Evolutionary conservation across 805 yeast genomes (phyloP), one percentile per base, ranked within the genome.

Genomic region (Candida schatavii): DNA sequence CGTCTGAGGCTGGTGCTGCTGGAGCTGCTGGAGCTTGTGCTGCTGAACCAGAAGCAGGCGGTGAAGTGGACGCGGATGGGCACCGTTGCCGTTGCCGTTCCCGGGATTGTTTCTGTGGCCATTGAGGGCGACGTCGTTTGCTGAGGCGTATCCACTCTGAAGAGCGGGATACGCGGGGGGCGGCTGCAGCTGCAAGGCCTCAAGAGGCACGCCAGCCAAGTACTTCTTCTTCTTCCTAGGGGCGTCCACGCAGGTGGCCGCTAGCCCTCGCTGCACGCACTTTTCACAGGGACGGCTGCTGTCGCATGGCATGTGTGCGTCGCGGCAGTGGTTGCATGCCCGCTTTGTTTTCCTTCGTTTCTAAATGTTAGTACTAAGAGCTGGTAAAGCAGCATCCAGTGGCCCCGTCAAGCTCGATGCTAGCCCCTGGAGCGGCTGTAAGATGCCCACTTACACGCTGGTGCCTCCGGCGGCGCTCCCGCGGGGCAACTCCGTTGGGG

Each of bases 291-390:
- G 96, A 29, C 96, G 77, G 57, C 67, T 75, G 43, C 81, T 78
- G 52, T 90, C 97, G 61, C 99, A 91, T 0, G 97, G 87, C 72
- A 90, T 79, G 60, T 91, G 99, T 2, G 95, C 86, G 52, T 81
- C 78, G 46, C 90, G 89, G 57, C 99, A 91, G 63, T 90, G 93
- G 31, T 79, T 78, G 52, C 99, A 91, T 4, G 99, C 98, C 43
- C 95, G 72, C 5, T 82, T 72, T 0, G 93, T 90, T 57, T 90
- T 90, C 54, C 76, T 75, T 32, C 74, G 52, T 47, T 59, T 65
- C 68, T 62, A 37, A 4, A n/a, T 31, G 47, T 46, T 46, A 46
- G 45, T 43, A 41, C 20, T 4, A 15, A 5, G 5, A 5, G 20
- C 9, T 19, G 36, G 18, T 15, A 23, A 17, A 6, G 18, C 9